Percentiles rank a stretch among this genome's conserved stretches.
These are phyloP conservation scores for Lasiodiplodia hormozganensis DNA, from an alignment of 2,329 filamentous ascomycete genomes.

Conservation along the genomic window DNA sequence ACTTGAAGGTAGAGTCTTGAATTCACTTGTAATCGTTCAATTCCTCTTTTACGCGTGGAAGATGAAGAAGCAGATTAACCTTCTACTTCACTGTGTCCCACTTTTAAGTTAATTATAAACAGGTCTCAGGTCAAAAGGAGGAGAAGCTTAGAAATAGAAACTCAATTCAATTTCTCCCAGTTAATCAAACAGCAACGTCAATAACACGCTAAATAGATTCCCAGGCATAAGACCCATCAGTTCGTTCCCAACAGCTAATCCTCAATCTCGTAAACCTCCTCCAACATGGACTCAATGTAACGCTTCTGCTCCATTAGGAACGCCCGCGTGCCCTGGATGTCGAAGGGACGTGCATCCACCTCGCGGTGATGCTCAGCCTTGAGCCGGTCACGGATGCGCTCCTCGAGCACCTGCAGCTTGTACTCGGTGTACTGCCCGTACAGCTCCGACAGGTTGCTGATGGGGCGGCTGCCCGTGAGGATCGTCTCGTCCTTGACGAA, in stretches of 20 bases:
- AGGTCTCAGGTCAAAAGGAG: no score
- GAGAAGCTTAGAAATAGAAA: not conserved
- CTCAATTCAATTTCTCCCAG: not conserved
- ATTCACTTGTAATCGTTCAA: no score
- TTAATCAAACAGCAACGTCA: not conserved
- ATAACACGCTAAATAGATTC: not conserved
- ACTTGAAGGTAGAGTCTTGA: no score
- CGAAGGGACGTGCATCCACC: slow-evolving; percentile 28
- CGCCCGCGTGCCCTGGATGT: slow-evolving; percentile 39
- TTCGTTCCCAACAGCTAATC: not conserved
- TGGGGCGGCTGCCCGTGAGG: slow-evolving; percentile 45
- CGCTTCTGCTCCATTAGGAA: slow-evolving; percentile 42
- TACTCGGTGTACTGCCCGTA: slow-evolving; percentile 50
- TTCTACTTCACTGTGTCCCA: no score
- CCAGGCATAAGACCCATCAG: not conserved
- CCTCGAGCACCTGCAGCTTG: slow-evolving; percentile 47
- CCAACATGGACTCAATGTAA: slow-evolving; percentile 39
- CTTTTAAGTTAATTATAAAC: no score
- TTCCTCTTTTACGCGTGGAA: no score
- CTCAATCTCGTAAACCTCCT: not conserved
- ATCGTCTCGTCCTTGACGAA: slow-evolving; percentile 50
- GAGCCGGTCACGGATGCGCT: slow-evolving; percentile 44
- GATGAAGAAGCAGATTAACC: no score
- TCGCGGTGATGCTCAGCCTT: slow-evolving; percentile 33
- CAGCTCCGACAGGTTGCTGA: slow-evolving; percentile 48